Evolutionary conservation across 257 asterid species (phyloP), one percentile per base, ranked within the genome.

Genomic region (Scutellaria minor): DNA sequence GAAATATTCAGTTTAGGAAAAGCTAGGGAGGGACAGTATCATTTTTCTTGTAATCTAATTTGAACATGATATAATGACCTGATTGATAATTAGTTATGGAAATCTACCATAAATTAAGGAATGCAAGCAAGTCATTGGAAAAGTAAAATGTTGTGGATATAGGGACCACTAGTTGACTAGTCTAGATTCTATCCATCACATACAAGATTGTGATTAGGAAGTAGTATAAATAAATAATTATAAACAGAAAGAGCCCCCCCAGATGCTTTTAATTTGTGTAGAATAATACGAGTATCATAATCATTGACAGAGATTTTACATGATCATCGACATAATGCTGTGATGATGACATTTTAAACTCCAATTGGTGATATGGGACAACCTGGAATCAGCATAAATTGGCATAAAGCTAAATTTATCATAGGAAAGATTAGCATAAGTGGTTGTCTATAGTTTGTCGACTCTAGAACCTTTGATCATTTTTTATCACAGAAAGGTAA

Each of bases 311-410:
- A 35, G 41, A 54, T 42, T 18, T 60, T 22, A 24, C 53, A 44
- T 44, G 48, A 44, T 44, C 9, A 14, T 73, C 6, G 54, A 31
- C 61, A 70, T 64, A 63, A 46, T 70, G 53, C 10, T 41, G 52
- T 40, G 59, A 71, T 65, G 14, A 48, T 61, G 72, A 66, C 78
- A 50, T 27, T 11, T 18, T 31, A 52, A 59, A 13, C 65, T 50
- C 31, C 59, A 15, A 10, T 41, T 68, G 24, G 53, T 20, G 61
- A 54, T 44, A 9, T 22, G 22, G 46, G 50, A 27, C 71, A 40
- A 50, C 66, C 45, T 58, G 65, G 74, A 77, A 78, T 78, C 72
- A 72, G 71, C 47, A 66, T 71, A 61, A 41, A 66, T 40, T 47
- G 35, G 37, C 44, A 71, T 50, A 40, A 40, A 46, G 73, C 67